A percentile compares a stretch with the other conserved stretches of the same genome.
phyloP scores from a whole-genome alignment of 2,329 filamentous ascomycete species.

The Aspergillus uvarum region DNA sequence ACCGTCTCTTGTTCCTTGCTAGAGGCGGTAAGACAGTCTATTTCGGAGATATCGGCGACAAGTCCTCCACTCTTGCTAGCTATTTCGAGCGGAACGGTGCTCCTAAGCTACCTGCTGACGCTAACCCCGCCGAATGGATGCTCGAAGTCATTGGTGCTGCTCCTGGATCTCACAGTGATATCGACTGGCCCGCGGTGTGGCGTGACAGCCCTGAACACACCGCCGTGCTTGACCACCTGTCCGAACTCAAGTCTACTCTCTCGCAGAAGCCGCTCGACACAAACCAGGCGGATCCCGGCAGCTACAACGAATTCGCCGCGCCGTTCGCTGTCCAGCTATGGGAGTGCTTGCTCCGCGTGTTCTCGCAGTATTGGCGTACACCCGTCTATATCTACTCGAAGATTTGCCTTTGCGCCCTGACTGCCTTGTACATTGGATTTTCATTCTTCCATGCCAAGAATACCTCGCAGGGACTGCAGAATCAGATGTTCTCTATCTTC shows the following conservation, averaged over 20 bases:
- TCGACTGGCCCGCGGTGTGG: conserved; percentile 67
- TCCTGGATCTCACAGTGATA: conserved; percentile 61
- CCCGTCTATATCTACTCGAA: conserved; percentile 89
- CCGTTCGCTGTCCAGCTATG: conserved; percentile 67
- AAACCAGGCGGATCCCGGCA: conserved; percentile 48
- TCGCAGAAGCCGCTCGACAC: conserved; percentile 42
- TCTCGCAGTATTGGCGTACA: conserved; percentile 89
- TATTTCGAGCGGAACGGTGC: conserved; percentile 69
- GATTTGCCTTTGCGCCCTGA: conserved; percentile 62
- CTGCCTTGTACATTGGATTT: conserved; percentile 78
- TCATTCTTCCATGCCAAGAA: conserved; percentile 75
- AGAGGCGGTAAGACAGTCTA: conserved; percentile 67
- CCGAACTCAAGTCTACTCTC: conserved; percentile 48
- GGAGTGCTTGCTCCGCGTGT: conserved; percentile 70
- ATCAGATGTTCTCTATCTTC: conserved; percentile 90
- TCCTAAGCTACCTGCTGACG: conserved; percentile 57
- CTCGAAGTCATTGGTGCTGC: conserved; percentile 60
- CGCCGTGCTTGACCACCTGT: conserved; percentile 57
- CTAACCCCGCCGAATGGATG: conserved; percentile 78
- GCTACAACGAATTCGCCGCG: conserved; percentile 77
- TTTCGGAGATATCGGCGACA: conserved; percentile 65
- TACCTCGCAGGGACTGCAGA: conserved; percentile 77
- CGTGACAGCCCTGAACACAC: conserved; percentile 57
- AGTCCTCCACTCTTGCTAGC: conserved; percentile 56
- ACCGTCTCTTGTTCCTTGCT: conserved; percentile 63